Percentiles rank a stretch among this genome's conserved stretches.
Evolutionary conservation across 179 eudicot species (phyloP).

Genomic region (Silene coronaria): DNA sequence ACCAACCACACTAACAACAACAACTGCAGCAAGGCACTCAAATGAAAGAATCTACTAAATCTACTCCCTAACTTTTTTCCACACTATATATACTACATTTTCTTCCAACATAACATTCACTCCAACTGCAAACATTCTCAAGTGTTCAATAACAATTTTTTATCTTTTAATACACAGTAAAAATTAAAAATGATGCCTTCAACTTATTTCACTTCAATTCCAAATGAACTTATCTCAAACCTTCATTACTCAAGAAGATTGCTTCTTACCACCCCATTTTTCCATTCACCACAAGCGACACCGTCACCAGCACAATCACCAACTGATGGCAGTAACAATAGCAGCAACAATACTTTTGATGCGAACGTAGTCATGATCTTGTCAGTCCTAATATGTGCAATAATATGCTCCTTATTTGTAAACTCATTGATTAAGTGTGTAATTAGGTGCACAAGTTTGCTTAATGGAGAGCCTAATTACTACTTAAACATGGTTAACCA

Average conservation of each 20-base stretch:
- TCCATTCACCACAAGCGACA: slow-evolving; percentile 12
- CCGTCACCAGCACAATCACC: slow-evolving; percentile 20
- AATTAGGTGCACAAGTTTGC: slow-evolving; percentile 24
- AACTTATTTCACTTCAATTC: slow-evolving; percentile 15
- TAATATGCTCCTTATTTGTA: slow-evolving; percentile 28
- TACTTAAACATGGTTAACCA: slow-evolving; percentile 26
- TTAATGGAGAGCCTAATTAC: slow-evolving; percentile 27
- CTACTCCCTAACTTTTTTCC: slow-evolving; percentile 14
- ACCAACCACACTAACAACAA: slow-evolving; percentile 23
- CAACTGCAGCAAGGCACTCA: slow-evolving; percentile 19
- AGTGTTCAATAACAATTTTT: not conserved
- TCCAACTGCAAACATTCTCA: slow-evolving; percentile 17
- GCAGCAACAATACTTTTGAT: slow-evolving; percentile 14
- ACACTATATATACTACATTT: slow-evolving; percentile 25
- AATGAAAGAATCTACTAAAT: slow-evolving; percentile 15
- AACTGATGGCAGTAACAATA: not conserved
- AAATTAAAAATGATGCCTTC: slow-evolving; percentile 20
- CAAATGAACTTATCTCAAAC: slow-evolving; percentile 15
- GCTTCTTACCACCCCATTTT: slow-evolving; percentile 25
- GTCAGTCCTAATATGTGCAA: slow-evolving; percentile 26
- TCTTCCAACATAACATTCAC: slow-evolving; percentile 16
- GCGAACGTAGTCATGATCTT: slow-evolving; percentile 31
- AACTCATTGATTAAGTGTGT: slow-evolving; percentile 30
- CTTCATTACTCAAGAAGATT: slow-evolving; percentile 31
- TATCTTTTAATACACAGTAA: not conserved